Evolutionary conservation across 1,139 yeast species (phyloP).

Genomic region (Hansenula sp.): DNA sequence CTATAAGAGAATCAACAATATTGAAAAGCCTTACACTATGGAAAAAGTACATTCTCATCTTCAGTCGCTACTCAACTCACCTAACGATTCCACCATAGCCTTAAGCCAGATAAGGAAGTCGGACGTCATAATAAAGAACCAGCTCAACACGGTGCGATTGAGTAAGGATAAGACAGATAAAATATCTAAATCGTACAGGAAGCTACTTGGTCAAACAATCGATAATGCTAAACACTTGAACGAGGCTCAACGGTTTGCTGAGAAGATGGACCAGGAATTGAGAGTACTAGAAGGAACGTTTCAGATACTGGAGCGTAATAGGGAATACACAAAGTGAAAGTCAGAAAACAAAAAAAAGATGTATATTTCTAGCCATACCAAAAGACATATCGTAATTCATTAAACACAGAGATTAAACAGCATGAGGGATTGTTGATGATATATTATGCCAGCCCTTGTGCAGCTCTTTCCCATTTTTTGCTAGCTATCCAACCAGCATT

Average conservation of each 20-base stretch:
- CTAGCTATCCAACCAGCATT: constrained; percentile 69
- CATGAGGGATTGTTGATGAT: constrained; percentile 18
- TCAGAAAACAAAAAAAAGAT: too few relatives aligned
- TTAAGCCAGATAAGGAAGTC: constrained; percentile 17
- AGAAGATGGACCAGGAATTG: constrained; percentile 19
- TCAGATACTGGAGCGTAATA: constrained; percentile 21
- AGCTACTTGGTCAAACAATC: constrained; percentile 5
- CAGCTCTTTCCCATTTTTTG: constrained; percentile 54
- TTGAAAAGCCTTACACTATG: not conserved
- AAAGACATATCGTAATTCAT: not conserved
- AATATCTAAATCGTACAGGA: constrained; percentile 7
- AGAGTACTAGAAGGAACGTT: constrained; percentile 30
- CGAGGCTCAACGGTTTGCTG: constrained; percentile 15
- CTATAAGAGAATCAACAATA: too few relatives aligned
- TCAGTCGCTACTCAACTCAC: constrained; percentile 1
- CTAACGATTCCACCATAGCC: constrained; percentile 4
- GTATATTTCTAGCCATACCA: too few relatives aligned
- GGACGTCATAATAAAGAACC: constrained; percentile 16
- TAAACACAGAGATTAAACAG: constrained; percentile 21
- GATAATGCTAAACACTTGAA: constrained; percentile 3
- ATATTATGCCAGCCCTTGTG: constrained; percentile 25
- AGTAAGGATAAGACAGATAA: constrained; percentile 3
- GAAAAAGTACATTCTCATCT: not conserved
- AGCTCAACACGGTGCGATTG: constrained; percentile 8
- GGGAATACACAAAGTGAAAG: too few relatives aligned